A percentile compares a stretch with the other conserved stretches of the same genome.
Conservation (phyloP, 768 basidiomycete genomes). For the Porphyrellus cyaneotinctus region DNA sequence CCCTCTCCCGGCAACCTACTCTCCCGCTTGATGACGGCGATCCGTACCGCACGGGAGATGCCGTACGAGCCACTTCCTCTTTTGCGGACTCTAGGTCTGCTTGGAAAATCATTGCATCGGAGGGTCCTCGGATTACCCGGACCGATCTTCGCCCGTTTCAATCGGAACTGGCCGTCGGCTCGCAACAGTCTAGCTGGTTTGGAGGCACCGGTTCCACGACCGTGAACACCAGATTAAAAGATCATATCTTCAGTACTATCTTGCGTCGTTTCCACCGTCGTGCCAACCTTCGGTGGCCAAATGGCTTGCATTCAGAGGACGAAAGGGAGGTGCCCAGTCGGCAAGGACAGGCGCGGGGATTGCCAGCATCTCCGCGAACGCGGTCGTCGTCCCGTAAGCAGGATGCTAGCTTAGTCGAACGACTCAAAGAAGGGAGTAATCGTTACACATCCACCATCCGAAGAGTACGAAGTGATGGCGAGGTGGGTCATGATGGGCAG, state of each 20-base stretch:
- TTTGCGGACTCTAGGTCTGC: conserved; percentile 22
- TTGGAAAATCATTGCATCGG: conserved; percentile 19
- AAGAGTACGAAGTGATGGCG: conserved; percentile 62
- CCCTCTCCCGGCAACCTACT: conserved; percentile 40
- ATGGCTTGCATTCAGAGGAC: conserved; percentile 48
- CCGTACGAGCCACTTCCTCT: conserved; percentile 25
- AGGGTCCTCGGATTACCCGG: conserved; percentile 22
- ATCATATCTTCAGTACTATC: conserved; percentile 91
- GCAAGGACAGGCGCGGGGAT: conserved; percentile 35
- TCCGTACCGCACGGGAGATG: conserved; percentile 43
- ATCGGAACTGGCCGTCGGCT: conserved; percentile 37
- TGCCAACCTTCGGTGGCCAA: conserved; percentile 27
- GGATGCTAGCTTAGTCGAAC: conserved; percentile 33
- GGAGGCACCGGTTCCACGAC: conserved; percentile 90
- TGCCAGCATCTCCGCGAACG: not conserved
- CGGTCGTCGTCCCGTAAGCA: conserved; percentile 18
- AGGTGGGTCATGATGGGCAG: conserved; percentile 35
- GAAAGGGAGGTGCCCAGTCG: conserved; percentile 49
- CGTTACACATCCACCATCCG: conserved; percentile 41
- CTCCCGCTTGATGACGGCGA: conserved; percentile 37
- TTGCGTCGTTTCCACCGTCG: conserved; percentile 68
- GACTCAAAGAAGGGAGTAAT: conserved; percentile 36
- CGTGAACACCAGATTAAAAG: conserved; percentile 91
- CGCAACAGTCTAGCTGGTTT: conserved; percentile 49
- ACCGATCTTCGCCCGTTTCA: conserved; percentile 38